A percentile compares a stretch with the other conserved stretches of the same genome.
Evolutionary conservation across 73 alveolate genomes (phyloP).

Genomic region (Tetrahymena thermophila): DNA sequence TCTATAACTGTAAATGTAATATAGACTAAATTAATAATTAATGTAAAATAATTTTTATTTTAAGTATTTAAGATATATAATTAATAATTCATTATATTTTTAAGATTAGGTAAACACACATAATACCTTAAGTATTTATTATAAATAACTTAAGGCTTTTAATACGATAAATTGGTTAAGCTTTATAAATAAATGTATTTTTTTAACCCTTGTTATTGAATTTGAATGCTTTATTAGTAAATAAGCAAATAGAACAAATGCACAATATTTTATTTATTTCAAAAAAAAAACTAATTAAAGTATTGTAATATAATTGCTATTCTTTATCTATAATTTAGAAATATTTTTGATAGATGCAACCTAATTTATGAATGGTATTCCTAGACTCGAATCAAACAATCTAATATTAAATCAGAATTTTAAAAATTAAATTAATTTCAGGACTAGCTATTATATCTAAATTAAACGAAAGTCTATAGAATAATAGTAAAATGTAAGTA

Average conservation of each 20-base stretch:
- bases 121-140: background rate
- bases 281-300: background rate
- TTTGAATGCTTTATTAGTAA: background rate
- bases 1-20: no score
- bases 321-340: background rate
- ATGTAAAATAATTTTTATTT: no score
- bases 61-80: no score
- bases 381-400: background rate
- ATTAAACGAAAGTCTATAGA: no score
- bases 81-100: no score
- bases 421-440: background rate
- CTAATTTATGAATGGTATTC: background rate
- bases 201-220: background rate
- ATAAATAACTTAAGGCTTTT: background rate
- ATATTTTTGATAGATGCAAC: background rate
- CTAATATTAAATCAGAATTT: background rate
- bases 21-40: no score
- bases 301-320: background rate
- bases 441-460: no score
- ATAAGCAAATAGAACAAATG: background rate
- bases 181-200: background rate
- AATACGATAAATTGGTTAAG: background rate
- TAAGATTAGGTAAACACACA: background rate
- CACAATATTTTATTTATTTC: no score
- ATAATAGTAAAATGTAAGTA: no score